Evolutionary conservation across 1,139 yeast species (phyloP).

Genomic region (Saccharomycopsis crataegensis): DNA sequence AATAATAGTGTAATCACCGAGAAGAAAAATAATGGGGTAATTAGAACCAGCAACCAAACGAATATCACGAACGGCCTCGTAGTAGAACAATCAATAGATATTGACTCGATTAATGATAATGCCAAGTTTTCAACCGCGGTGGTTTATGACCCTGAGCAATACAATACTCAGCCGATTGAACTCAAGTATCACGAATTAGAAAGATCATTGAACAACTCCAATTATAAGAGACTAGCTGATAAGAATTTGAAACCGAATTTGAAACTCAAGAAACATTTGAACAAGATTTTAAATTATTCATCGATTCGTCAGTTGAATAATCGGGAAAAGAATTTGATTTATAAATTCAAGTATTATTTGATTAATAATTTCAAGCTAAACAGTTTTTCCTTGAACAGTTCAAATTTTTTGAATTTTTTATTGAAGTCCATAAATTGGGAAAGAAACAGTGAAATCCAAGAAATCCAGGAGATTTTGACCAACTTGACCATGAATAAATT

Average conservation of each 20-base stretch:
- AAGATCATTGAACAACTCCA: slow-evolving; percentile 67
- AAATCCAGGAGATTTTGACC: slow-evolving; percentile 15
- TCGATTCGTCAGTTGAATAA: slow-evolving; percentile 77
- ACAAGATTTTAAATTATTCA: slow-evolving; percentile 63
- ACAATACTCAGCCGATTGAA: slow-evolving; percentile 73
- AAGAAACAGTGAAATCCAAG: slow-evolving; percentile 61
- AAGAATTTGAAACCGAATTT: slow-evolving; percentile 87
- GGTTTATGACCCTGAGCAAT: slow-evolving; percentile 60
- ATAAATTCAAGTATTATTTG: slow-evolving; percentile 87
- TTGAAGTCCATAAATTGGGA: slow-evolving; percentile 86
- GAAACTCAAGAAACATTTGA: slow-evolving; percentile 66
- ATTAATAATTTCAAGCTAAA: slow-evolving; percentile 44
- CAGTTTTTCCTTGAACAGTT: slow-evolving; percentile 9
- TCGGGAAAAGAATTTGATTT: slow-evolving; percentile 78
- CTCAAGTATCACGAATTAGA: slow-evolving; percentile 77
- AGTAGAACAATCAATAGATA: slow-evolving; percentile 26
- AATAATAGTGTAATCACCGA: slow-evolving; percentile 26
- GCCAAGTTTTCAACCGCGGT: slow-evolving; percentile 35
- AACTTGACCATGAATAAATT: slow-evolving; percentile 7
- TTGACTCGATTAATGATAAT: slow-evolving; percentile 26
- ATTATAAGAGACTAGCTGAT: slow-evolving; percentile 37
- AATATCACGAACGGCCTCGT: slow-evolving; percentile 11
- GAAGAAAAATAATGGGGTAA: slow-evolving; percentile 27
- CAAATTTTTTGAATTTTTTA: slow-evolving; percentile 73
- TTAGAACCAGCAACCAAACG: slow-evolving; percentile 20